Evolutionary conservation across 768 basidiomycete species (phyloP).

Genomic region (Fomitopsis pulvina): DNA sequence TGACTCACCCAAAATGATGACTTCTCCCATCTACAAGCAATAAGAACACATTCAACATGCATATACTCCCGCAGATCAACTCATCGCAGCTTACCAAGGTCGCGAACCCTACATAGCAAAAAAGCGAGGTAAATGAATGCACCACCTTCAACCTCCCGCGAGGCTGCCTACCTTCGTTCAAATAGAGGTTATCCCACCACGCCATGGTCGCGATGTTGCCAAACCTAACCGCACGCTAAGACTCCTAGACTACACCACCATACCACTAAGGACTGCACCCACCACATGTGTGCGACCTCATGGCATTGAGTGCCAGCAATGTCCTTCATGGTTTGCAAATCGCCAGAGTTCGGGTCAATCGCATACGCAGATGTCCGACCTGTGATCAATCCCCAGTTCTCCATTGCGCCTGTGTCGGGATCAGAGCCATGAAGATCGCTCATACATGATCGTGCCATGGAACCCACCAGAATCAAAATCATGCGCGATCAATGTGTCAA

Average conservation of each 20-base stretch:
- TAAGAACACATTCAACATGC: constrained; percentile 3
- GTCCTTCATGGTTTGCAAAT: constrained; percentile 68
- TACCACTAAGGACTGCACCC: neutral
- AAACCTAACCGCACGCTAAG: constrained; percentile 43
- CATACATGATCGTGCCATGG: neutral
- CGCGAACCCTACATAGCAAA: constrained; percentile 63
- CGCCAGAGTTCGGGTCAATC: constrained; percentile 69
- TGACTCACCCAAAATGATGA: constrained; percentile 67
- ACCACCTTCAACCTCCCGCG: neutral
- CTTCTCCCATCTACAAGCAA: constrained; percentile 68
- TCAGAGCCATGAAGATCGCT: neutral
- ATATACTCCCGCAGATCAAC: neutral
- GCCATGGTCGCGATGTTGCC: constrained; percentile 93
- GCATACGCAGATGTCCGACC: constrained; percentile 83
- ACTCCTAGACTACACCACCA: neutral
- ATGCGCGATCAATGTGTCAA: constrained; percentile 83
- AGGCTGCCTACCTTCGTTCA: constrained; percentile 58
- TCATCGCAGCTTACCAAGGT: constrained; percentile 49
- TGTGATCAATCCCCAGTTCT: constrained; percentile 61
- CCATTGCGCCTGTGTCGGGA: constrained; percentile 61
- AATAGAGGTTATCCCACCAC: constrained; percentile 85
- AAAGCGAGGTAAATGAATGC: neutral
- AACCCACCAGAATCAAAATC: constrained; percentile 79
- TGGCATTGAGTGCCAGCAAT: constrained; percentile 77
- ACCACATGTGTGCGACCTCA: constrained; percentile 86